A percentile compares a stretch with the other conserved stretches of the same genome.
Conservation (phyloP, 2,329 filamentous ascomycete genomes). For the Aspergillus sp. region DNA sequence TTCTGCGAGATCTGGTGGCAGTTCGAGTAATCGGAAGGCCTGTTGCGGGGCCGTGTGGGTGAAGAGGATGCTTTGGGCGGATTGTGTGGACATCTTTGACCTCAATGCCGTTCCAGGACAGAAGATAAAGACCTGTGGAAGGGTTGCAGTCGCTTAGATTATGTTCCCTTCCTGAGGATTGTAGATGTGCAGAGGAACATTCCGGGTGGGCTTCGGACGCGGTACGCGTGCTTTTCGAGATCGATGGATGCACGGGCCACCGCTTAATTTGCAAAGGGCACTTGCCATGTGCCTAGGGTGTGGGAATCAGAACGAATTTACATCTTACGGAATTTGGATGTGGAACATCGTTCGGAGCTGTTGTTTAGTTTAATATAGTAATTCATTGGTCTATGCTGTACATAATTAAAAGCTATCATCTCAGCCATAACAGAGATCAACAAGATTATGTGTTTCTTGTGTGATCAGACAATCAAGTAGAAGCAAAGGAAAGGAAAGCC, state of each 20-base stretch:
- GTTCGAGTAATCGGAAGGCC: conserved; percentile 61
- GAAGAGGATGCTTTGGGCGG: conserved; percentile 39
- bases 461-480: background rate
- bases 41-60: conserved; percentile 50
- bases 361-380: background rate
- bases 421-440: conserved; percentile 2
- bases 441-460: conserved; percentile 1
- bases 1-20: conserved; percentile 59
- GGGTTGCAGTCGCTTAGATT: background rate
- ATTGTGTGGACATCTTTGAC: conserved; percentile 42
- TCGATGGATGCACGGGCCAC: conserved; percentile 33
- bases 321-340: too few relatives aligned
- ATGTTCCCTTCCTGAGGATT: background rate
- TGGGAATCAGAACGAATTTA: background rate
- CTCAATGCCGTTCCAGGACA: background rate
- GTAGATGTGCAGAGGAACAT: background rate
- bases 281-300: background rate
- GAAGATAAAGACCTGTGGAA: background rate
- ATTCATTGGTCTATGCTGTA: conserved; percentile 3
- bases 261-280: conserved; percentile 26
- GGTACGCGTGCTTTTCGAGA: conserved; percentile 17
- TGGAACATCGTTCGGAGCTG: too few relatives aligned
- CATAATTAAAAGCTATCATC: conserved; percentile 3
- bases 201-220: conserved; percentile 18
- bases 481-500: background rate